These are phyloP conservation scores for Saturnispora quitensis DNA, from an alignment of 805 yeast genomes.

Conservation along the genomic window DNA sequence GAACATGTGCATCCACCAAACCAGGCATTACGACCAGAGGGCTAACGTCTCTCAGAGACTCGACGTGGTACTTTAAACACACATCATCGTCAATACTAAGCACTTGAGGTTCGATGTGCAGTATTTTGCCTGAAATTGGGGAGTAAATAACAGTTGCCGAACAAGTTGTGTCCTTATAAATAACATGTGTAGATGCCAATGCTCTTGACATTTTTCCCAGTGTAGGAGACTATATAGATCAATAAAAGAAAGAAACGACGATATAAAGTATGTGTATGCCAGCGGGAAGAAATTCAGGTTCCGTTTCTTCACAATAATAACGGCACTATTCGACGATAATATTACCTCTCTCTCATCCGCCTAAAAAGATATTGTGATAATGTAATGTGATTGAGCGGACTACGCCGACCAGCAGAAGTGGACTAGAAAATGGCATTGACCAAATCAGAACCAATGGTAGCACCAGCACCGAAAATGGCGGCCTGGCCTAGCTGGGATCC, in stretches of 20 bases:
- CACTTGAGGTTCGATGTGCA: slow-evolving; percentile 38
- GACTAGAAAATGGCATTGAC: slow-evolving; percentile 38
- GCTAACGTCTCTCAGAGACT: slow-evolving; percentile 43
- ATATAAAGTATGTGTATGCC: background rate
- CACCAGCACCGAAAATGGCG: slow-evolving; percentile 97
- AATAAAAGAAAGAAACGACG: background rate
- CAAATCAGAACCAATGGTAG: slow-evolving; percentile 81
- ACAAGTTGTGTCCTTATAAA: slow-evolving; percentile 34
- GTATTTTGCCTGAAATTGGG: slow-evolving; percentile 45
- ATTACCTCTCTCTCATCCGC: background rate
- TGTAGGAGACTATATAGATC: background rate
- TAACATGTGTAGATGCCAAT: slow-evolving; percentile 49
- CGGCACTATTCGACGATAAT: background rate
- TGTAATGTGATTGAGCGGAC: background rate
- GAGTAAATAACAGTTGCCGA: slow-evolving; percentile 66
- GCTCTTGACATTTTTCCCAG: slow-evolving; percentile 46
- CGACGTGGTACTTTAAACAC: slow-evolving; percentile 33
- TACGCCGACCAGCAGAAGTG: background rate
- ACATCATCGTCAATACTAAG: slow-evolving; percentile 32
- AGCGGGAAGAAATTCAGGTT: background rate
- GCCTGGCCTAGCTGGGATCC: slow-evolving; percentile 89
- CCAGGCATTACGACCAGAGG: slow-evolving; percentile 77
- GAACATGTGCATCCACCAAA: slow-evolving; percentile 88
- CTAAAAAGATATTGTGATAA: background rate
- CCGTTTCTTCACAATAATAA: background rate